Evolutionary conservation across 2,329 filamentous ascomycete species (phyloP).

Genomic region (Xylariomycetidae sp.): DNA sequence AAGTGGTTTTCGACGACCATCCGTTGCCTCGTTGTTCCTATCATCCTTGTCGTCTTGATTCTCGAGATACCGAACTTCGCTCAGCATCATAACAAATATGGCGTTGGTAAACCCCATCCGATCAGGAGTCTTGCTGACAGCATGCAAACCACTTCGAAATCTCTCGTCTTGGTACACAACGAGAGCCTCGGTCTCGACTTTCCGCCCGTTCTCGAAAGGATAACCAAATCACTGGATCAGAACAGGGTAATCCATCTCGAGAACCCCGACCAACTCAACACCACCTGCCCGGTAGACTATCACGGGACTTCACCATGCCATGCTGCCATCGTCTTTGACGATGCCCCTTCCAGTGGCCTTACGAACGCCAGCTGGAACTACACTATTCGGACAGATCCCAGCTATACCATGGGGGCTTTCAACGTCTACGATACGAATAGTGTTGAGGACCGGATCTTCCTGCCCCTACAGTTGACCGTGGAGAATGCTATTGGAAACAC

Average conservation of each 20-base stretch:
- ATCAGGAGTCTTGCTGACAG: conserved; percentile 15
- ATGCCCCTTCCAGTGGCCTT: conserved; percentile 54
- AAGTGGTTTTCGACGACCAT: conserved; percentile 20
- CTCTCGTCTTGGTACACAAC: conserved; percentile 18
- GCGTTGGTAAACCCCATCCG: conserved; percentile 10
- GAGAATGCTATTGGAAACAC: conserved; percentile 21
- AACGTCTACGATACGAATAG: conserved; percentile 51
- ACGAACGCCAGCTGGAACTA: conserved; percentile 58
- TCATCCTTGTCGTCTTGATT: conserved; percentile 17
- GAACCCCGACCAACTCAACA: conserved; percentile 11
- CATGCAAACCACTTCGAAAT: conserved; percentile 15
- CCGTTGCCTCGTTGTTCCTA: conserved; percentile 19
- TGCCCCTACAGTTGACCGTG: conserved; percentile 57
- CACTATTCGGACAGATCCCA: conserved; percentile 59
- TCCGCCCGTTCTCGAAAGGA: conserved; percentile 14
- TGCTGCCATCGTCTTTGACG: conserved; percentile 65
- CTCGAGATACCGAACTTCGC: conserved; percentile 22
- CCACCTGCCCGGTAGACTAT: conserved; percentile 19
- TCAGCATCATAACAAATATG: conserved; percentile 14
- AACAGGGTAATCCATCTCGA: conserved; percentile 12
- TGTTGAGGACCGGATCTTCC: conserved; percentile 58
- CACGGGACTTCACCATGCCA: conserved; percentile 65
- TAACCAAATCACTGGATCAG: conserved; percentile 14
- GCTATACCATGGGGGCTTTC: conserved; percentile 47
- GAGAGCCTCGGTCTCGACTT: conserved; percentile 18